Evolutionary conservation across 2,329 filamentous ascomycete species (phyloP).

Genomic region (Penicillium griseofulvum): DNA sequence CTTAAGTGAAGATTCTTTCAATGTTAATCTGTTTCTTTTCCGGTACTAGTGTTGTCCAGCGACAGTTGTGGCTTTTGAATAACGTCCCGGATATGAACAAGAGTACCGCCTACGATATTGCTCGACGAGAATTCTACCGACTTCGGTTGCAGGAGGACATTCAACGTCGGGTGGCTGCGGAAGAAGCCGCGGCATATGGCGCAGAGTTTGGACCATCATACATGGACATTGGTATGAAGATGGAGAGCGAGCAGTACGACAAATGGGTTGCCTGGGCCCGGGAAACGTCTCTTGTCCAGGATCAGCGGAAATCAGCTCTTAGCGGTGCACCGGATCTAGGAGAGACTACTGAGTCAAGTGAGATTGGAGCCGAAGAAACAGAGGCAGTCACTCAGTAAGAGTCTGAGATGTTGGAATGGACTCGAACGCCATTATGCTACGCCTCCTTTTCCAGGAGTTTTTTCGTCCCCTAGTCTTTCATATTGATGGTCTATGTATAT

Average conservation of each 20-base stretch:
- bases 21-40: slow-evolving; percentile 14
- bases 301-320: slow-evolving; percentile 49
- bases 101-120: slow-evolving; percentile 76
- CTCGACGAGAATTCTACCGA: slow-evolving; percentile 85
- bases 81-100: slow-evolving; percentile 58
- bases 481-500: slow-evolving; percentile 24
- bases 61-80: slow-evolving; percentile 81
- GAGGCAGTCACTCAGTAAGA: background rate
- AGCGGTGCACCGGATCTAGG: slow-evolving; percentile 40
- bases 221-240: slow-evolving; percentile 72
- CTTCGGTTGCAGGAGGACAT: slow-evolving; percentile 80
- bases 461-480: slow-evolving; percentile 2
- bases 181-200: slow-evolving; percentile 82
- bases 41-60: slow-evolving; percentile 74
- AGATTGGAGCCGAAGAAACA: slow-evolving; percentile 11
- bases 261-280: slow-evolving; percentile 80
- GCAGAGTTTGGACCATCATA: slow-evolving; percentile 81
- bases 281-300: slow-evolving; percentile 50
- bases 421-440: slow-evolving; percentile 1
- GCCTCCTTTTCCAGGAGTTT: background rate
- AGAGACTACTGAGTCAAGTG: slow-evolving; percentile 33
- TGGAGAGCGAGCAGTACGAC: slow-evolving; percentile 79
- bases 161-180: slow-evolving; percentile 74
- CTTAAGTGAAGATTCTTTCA: background rate
- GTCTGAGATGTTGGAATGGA: background rate